Evolutionary conservation across 1,284 basidiomycete species (phyloP).

Genomic region (Naganishia liquefaciens): DNA sequence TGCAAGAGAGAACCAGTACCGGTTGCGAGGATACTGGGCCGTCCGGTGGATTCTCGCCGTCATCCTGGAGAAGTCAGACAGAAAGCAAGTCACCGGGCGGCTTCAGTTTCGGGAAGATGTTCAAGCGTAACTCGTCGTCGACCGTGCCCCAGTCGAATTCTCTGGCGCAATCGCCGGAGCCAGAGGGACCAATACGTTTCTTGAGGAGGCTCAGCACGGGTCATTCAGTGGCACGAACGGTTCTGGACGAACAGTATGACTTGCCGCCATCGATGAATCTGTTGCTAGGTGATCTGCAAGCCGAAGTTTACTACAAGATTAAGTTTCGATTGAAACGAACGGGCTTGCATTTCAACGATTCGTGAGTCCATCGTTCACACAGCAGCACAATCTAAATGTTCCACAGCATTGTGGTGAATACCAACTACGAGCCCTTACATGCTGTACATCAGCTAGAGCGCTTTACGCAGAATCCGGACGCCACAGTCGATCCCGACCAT

Average conservation of each 20-base stretch:
- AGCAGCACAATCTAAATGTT: not conserved
- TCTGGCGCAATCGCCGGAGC: slow-evolving; percentile 3
- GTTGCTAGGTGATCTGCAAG: slow-evolving; percentile 15
- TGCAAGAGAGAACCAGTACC: not conserved
- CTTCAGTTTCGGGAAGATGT: slow-evolving; percentile 12
- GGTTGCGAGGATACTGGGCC: not conserved
- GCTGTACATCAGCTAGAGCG: slow-evolving; percentile 10
- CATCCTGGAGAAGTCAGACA: slow-evolving; percentile 20
- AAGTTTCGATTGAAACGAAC: slow-evolving; percentile 6
- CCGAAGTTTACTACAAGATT: slow-evolving; percentile 12
- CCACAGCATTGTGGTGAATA: not conserved
- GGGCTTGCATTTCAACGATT: slow-evolving; percentile 21
- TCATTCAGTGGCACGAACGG: not conserved
- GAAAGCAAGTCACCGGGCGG: slow-evolving; percentile 5
- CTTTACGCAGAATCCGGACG: slow-evolving; percentile 1
- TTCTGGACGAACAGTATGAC: slow-evolving; percentile 13
- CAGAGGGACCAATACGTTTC: slow-evolving; percentile 2
- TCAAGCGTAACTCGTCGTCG: slow-evolving; percentile 17
- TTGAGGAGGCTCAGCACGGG: slow-evolving; percentile 19
- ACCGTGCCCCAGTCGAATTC: not conserved
- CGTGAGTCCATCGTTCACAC: not conserved
- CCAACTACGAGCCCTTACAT: slow-evolving; percentile 11
- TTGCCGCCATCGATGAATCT: slow-evolving; percentile 23
- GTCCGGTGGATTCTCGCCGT: slow-evolving; percentile 10
- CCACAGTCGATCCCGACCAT: slow-evolving; percentile 11